Base-by-base conservation (phyloP, 805 yeast genomes). In the Maudiozyma pseudohumilis region DNA sequence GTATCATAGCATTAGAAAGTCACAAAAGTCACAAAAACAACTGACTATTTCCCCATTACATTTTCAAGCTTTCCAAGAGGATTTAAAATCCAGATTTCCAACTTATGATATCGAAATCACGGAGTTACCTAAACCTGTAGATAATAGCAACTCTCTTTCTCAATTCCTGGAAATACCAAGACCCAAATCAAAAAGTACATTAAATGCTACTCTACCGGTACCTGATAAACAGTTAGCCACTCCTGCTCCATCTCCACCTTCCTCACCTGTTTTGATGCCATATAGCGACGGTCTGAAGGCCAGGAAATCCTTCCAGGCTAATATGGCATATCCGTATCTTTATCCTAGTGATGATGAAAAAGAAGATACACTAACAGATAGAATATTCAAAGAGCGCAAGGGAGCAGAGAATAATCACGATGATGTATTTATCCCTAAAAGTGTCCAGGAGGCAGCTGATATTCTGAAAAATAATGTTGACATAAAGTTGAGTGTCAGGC, bases 201-300 rank as follows among this genome's bases (percentile, higher is more conserved):
- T 59, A 9, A 62, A 56, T 42, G 32, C 47, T 20, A 42, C 52
- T n/a, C 32, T 57, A n/a, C 46, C 53, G 7, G 47, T 47, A 5
- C 62, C 63, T 8, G 52, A 53, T 11, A 50, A 43, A 19, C 60
- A 59, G 39, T 70, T 86, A 9, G 88, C 95, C 0, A 85, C 95
- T 0, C 95, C 95, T 0, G 82, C 81, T 1, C 92, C 95, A 3
- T 83, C 94, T 0, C 95, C 95, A 0, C 78, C 82, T 0, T 53
- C 69, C 13, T 66, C 75, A 2, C 81, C 83, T 4, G 27, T 37
- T 7, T 36, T 60, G 13, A 23, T 16, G 9, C 27, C 33, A n/a
- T 39, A 43, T 27, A 35, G 33, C 34, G 56, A 59, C 20, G 46
- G 52, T 8, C 23, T 42, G 12, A 74, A 69, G 47, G 62, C 69